Evolutionary conservation across 2,329 filamentous ascomycete genomes (phyloP), one percentile per base, ranked within the genome.

Genomic region (Diaporthe humulicola): DNA sequence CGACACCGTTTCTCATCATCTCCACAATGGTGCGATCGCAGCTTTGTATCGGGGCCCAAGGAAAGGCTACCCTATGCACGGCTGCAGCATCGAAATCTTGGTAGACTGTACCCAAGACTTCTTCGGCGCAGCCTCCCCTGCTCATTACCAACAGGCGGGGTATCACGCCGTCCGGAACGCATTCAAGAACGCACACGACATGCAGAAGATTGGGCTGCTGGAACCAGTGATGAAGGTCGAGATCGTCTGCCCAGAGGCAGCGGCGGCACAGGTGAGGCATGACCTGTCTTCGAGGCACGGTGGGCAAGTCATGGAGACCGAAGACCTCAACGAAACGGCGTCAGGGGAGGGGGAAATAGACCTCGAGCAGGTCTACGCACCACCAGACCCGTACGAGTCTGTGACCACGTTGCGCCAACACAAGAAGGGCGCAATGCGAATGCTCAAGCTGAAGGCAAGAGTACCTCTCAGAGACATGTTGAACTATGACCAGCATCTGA

Each of bases 381-480:
- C 96, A 0, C 93, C 93, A 0, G 96, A 98, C 82, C 95, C 95
- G 1, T 98, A 91, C 79, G 89, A 91, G 70, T 88, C 88, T 57
- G 84, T 90, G 64, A 88, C 88, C 36, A 96, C 86, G 81, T 86
- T 85, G 79, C 87, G 85, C 57, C 86, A 87, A 54, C 79, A 79
- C 10, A 88, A 88, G 81, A 88, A 86, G 78, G 87, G 84, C 50
- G 85, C 84, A 45, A 84, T 85, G 73, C 85, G 87, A 60, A 87
- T 86, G 85, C 86, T 89, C 74, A 89, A 93, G 67, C 95, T 99
- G 78, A 92, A 93, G 15, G 97, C 96, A 30, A 92, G 94, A 79
- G 96, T 98, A 38, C 97, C 97, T 42, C 88, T 98, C 79, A 97
- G 97, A 85, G 96, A 98, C 84, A 98, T 98, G 95, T 93, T 98